These are phyloP conservation scores for Neocatenulostroma microsporum DNA, from an alignment of 2,329 filamentous ascomycete genomes.

Conservation along the genomic window DNA sequence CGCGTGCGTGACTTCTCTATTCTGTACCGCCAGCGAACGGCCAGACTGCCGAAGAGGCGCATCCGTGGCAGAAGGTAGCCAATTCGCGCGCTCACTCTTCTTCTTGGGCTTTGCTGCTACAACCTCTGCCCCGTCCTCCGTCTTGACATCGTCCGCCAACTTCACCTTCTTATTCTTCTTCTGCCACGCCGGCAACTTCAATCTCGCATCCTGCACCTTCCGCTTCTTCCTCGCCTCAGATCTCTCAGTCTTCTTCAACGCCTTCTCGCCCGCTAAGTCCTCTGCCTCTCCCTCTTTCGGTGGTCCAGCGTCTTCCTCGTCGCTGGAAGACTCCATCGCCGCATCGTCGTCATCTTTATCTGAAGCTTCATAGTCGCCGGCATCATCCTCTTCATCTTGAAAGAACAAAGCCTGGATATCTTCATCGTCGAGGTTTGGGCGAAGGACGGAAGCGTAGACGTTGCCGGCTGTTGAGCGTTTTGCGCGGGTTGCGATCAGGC, in stretches of 20 bases:
- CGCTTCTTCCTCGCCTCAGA: conserved; percentile 69
- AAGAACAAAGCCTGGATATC: conserved; percentile 34
- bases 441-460: conserved; percentile 68
- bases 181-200: conserved; percentile 47
- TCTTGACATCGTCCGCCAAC: conserved; percentile 34
- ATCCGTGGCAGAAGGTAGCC: conserved; percentile 58
- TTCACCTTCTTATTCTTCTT: conserved; percentile 64
- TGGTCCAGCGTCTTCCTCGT: conserved; percentile 62
- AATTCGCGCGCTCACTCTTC: conserved; percentile 64
- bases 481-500: conserved; percentile 64
- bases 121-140: conserved; percentile 17
- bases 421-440: conserved; percentile 50
- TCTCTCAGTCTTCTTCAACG: conserved; percentile 69
- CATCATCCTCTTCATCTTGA: conserved; percentile 46
- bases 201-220: conserved; percentile 68
- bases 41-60: conserved; percentile 55
- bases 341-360: conserved; percentile 54
- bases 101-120: conserved; percentile 43
- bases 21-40: conserved; percentile 55
- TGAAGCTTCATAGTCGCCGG: conserved; percentile 34
- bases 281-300: conserved; percentile 43
- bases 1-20: conserved; percentile 50
- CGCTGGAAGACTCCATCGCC: conserved; percentile 75
- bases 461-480: conserved; percentile 78
- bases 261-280: conserved; percentile 78